Evolutionary conservation across 495 filamentous ascomycete species (phyloP).

Genomic region (Astrothelium subdiscretum): DNA sequence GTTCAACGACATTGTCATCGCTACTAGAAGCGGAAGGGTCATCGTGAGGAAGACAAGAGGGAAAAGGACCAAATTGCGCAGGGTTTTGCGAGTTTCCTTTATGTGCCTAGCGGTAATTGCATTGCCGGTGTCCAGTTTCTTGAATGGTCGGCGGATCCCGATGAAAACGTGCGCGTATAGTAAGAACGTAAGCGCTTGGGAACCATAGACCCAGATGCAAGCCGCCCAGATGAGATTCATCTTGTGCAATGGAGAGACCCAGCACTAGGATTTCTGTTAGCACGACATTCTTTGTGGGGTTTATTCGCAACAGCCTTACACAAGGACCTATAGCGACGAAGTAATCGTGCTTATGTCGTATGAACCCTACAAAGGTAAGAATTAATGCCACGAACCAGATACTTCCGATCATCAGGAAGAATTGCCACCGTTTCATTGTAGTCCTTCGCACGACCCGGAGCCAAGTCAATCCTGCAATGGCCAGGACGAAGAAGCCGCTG

Average conservation of each 20-base stretch:
- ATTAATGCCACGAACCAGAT: conserved; percentile 51
- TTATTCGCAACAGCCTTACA: conserved; percentile 35
- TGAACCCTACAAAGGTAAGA: conserved; percentile 45
- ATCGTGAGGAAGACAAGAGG: conserved; percentile 16
- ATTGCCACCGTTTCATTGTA: conserved; percentile 40
- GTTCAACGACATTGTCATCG: conserved; percentile 13
- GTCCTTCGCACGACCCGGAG: conserved; percentile 48
- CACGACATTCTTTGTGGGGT: not conserved
- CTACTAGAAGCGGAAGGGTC: conserved; percentile 15
- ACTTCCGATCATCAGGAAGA: conserved; percentile 38
- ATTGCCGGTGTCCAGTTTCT: not conserved
- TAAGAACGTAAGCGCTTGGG: conserved; percentile 16
- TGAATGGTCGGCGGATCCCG: conserved; percentile 8
- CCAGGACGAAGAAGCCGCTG: conserved; percentile 53
- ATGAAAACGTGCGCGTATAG: conserved; percentile 16
- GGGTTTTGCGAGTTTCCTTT: conserved; percentile 7
- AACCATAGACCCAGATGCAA: conserved; percentile 16
- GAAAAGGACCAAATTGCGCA: conserved; percentile 14
- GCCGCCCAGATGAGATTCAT: conserved; percentile 12
- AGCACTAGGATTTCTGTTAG: conserved; percentile 12
- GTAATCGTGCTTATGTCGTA: conserved; percentile 42
- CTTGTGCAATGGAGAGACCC: conserved; percentile 16
- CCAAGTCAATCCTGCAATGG: conserved; percentile 40
- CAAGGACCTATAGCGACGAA: conserved; percentile 52
- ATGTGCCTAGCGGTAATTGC: conserved; percentile 10